Percentiles rank a stretch among this genome's conserved stretches.
Conservation (phyloP, 371 early-diverging fungal species). For the Mortierella sp. region DNA sequence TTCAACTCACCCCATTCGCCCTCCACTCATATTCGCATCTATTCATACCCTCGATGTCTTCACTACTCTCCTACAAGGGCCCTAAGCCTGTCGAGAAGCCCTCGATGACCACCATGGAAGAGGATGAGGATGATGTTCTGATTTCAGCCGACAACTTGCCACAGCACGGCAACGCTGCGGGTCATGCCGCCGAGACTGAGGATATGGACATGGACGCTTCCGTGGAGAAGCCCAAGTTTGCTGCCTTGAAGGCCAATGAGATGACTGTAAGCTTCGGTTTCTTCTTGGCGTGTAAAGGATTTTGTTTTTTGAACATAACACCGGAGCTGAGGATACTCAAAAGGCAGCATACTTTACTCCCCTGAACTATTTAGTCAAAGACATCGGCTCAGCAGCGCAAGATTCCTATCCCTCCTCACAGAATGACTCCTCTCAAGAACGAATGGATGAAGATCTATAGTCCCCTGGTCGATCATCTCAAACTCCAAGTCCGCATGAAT, state of each 20-base stretch:
- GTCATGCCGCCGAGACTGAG: slow-evolving; percentile 50
- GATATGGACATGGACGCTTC: slow-evolving; percentile 66
- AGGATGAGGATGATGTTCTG: slow-evolving; percentile 70
- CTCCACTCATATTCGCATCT: slow-evolving; percentile 5
- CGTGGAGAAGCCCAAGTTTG: slow-evolving; percentile 46
- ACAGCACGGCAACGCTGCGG: slow-evolving; percentile 54
- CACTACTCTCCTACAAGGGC: slow-evolving; percentile 66
- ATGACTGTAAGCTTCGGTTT: slow-evolving; percentile 33
- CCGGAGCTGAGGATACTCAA: neutral
- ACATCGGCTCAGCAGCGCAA: slow-evolving; percentile 70
- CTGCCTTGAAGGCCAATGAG: slow-evolving; percentile 53
- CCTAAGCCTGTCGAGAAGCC: slow-evolving; percentile 65
- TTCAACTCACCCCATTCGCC: neutral
- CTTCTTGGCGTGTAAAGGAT: neutral
- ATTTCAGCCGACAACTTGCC: slow-evolving; percentile 72
- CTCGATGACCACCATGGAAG: slow-evolving; percentile 57
- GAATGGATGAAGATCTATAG: slow-evolving; percentile 99
- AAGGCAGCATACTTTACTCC: neutral
- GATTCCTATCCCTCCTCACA: slow-evolving; percentile 93
- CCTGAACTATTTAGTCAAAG: slow-evolving; percentile 24
- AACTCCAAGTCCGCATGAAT: slow-evolving; percentile 98
- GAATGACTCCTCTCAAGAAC: slow-evolving; percentile 92
- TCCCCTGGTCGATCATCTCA: slow-evolving; percentile 98
- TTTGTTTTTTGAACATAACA: neutral
- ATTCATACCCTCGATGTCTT: slow-evolving; percentile 57